Conservation (phyloP, 2,329 filamentous ascomycete genomes). For the Ceratocystiopsis brevicomis region DNA sequence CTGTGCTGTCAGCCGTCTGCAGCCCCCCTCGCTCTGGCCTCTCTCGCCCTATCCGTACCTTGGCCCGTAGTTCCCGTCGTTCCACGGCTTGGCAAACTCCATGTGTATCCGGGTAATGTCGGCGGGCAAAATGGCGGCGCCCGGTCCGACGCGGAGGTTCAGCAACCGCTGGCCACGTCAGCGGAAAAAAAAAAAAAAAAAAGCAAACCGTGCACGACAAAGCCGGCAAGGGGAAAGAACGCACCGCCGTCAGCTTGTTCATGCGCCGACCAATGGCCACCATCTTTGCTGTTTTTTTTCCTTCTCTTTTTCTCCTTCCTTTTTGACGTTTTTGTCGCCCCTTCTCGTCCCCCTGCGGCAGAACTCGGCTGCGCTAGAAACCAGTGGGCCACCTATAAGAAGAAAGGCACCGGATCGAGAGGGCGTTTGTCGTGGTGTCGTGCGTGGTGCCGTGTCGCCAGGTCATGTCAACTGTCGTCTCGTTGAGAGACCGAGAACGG, state of each 20-base stretch:
- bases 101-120: conserved; percentile 59
- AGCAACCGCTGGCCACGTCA: conserved; percentile 37
- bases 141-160: conserved; percentile 58
- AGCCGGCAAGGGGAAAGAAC: conserved; percentile 16
- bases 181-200: too few relatives aligned
- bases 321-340: not conserved
- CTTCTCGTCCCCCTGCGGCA: not conserved
- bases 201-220: not conserved
- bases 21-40: not conserved
- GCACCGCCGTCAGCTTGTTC: conserved; percentile 53
- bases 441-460: too few relatives aligned
- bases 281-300: conserved; percentile 13
- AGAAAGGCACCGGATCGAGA: too few relatives aligned
- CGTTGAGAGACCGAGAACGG: too few relatives aligned
- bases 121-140: conserved; percentile 61
- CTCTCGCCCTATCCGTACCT: conserved; percentile 28
- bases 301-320: not conserved
- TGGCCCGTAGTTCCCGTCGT: conserved; percentile 52
- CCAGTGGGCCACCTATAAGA: too few relatives aligned
- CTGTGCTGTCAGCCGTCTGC: conserved; percentile 23
- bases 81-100: conserved; percentile 44
- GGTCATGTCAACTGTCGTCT: too few relatives aligned
- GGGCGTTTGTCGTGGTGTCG: too few relatives aligned
- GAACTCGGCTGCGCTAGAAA: too few relatives aligned
- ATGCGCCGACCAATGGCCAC: conserved; percentile 43